These are phyloP conservation scores for Fusarium foetens DNA, from an alignment of 2,329 filamentous ascomycete species.

Conservation along the genomic window DNA sequence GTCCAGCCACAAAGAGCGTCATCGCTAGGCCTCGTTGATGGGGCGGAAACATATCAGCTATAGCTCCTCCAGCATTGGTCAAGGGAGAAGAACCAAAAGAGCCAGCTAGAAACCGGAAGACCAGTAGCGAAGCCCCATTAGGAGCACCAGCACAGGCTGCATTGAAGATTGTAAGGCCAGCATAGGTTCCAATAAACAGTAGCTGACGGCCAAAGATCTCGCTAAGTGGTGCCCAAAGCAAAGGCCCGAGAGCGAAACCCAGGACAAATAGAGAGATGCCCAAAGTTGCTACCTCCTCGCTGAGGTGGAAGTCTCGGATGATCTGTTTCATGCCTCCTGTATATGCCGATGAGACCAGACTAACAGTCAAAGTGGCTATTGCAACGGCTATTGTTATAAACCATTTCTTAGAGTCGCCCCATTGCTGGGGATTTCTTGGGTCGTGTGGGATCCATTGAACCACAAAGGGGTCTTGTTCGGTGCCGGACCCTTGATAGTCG, in stretches of 20 bases:
- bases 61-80: not conserved
- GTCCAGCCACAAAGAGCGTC: not conserved
- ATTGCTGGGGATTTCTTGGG: not conserved
- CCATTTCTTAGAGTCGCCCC: not conserved
- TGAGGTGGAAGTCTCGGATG: not conserved
- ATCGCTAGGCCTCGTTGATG: not conserved
- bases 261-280: not conserved
- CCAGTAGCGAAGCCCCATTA: not conserved
- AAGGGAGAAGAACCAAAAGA: not conserved
- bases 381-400: rapidly evolving
- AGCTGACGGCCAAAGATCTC: not conserved
- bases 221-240: not conserved
- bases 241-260: not conserved
- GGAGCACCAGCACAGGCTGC: not conserved
- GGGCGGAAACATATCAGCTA: not conserved
- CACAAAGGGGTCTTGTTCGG: not conserved
- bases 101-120: not conserved
- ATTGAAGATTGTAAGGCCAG: not conserved
- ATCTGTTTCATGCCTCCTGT: not conserved
- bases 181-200: not conserved
- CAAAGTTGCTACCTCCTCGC: not conserved
- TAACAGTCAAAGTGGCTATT: not conserved
- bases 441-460: not conserved
- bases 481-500: not conserved
- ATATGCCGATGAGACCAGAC: not conserved